Conservation (phyloP, 345 rosid genomes). For the Cardamine resedifolia region DNA sequence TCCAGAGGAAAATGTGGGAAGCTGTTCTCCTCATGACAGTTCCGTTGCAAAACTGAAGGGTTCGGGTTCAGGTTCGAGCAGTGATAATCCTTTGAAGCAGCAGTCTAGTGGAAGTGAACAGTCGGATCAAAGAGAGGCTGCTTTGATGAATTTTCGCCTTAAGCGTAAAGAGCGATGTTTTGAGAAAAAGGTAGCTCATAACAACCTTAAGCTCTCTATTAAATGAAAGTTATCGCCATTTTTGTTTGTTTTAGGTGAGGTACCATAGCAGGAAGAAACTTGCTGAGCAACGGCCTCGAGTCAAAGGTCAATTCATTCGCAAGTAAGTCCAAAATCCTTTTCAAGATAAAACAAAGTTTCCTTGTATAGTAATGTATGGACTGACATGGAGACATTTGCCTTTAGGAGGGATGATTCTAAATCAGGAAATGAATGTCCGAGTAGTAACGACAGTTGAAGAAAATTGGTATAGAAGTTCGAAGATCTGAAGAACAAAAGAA, state of each 20-base stretch:
- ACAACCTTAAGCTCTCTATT: constrained; percentile 16
- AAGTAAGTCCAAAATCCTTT: constrained; percentile 31
- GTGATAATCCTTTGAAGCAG: constrained; percentile 42
- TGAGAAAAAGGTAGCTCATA: constrained; percentile 54
- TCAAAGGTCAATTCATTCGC: constrained; percentile 64
- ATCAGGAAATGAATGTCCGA: constrained; percentile 38
- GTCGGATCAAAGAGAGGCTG: constrained; percentile 58
- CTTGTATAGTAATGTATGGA: not conserved
- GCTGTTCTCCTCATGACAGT: constrained; percentile 58
- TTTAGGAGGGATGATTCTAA: constrained; percentile 42
- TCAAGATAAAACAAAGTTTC: not conserved
- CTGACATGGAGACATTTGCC: not conserved
- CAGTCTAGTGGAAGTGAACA: constrained; percentile 50
- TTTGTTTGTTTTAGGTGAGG: constrained; percentile 51
- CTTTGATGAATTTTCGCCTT: constrained; percentile 64
- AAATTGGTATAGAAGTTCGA: not conserved
- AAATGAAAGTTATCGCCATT: not conserved
- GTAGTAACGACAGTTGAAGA: constrained; percentile 35
- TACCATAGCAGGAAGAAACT: constrained; percentile 64
- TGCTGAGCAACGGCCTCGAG: constrained; percentile 65
- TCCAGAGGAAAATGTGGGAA: constrained; percentile 51
- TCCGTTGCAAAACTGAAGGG: constrained; percentile 51
- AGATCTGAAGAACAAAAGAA: constrained; percentile 10
- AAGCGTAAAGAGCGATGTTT: constrained; percentile 84
- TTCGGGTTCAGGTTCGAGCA: constrained; percentile 43